Evolutionary conservation across 345 rosid species (phyloP).

Genomic region (Diplotaxis tenuifolia): DNA sequence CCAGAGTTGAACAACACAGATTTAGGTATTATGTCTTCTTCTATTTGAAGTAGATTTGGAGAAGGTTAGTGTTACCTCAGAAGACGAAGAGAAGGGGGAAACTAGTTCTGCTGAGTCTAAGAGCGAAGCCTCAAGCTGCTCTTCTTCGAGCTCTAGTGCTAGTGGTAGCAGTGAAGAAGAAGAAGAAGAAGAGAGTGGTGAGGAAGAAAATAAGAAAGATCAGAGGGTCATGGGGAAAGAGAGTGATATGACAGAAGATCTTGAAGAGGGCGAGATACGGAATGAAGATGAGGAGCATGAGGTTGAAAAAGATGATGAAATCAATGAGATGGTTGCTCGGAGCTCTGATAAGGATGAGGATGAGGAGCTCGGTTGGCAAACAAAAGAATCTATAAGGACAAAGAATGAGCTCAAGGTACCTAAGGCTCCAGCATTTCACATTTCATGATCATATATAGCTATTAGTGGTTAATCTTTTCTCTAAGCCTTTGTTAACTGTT

Average conservation of each 20-base stretch:
- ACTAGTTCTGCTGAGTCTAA: constrained; percentile 39
- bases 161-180: constrained; percentile 32
- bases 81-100: constrained; percentile 33
- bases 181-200: constrained; percentile 22
- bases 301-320: constrained; percentile 31
- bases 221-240: constrained; percentile 5
- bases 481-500: background rate
- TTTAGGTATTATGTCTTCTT: too few relatives aligned
- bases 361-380: constrained; percentile 42
- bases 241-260: constrained; percentile 19
- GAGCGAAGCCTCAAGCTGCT: constrained; percentile 43
- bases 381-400: constrained; percentile 61
- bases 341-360: constrained; percentile 45
- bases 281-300: constrained; percentile 31
- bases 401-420: constrained; percentile 79
- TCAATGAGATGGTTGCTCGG: constrained; percentile 48
- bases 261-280: constrained; percentile 51
- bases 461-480: background rate
- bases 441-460: background rate
- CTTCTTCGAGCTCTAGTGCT: constrained; percentile 44
- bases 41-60: constrained; percentile 47
- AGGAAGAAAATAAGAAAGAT: constrained; percentile 22
- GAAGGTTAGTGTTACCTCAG: constrained; percentile 44
- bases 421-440: constrained; percentile 18
- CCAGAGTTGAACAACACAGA: constrained; percentile 29